Conservation (phyloP, 306 rosid genomes). For the Castanea mollissima region DNA sequence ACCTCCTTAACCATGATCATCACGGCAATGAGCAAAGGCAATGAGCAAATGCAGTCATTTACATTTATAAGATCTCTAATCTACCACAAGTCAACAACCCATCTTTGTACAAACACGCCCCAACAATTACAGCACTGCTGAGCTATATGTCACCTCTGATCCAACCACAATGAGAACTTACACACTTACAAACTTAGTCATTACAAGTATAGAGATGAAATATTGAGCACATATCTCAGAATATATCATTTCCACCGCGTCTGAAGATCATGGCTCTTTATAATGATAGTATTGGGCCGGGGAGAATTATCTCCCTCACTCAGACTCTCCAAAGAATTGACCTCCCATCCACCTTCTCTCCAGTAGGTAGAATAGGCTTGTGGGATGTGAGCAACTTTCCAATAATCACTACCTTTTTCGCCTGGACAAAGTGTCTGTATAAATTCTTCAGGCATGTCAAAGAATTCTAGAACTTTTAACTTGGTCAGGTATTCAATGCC, state of each 20-base stretch:
- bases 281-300: background rate
- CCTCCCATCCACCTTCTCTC: slow-evolving; percentile 73
- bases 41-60: background rate
- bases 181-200: background rate
- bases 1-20: background rate
- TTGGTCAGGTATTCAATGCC: slow-evolving; percentile 50
- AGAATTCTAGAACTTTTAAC: slow-evolving; percentile 56
- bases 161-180: background rate
- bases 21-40: background rate
- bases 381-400: slow-evolving; percentile 55
- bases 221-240: background rate
- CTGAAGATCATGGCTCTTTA: background rate
- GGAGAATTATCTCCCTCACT: background rate
- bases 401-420: slow-evolving; percentile 43
- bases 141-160: background rate
- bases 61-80: background rate
- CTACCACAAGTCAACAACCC: too few relatives aligned
- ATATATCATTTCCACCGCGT: background rate
- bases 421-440: slow-evolving; percentile 43
- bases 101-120: background rate
- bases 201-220: background rate
- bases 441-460: slow-evolving; percentile 61
- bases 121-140: too few relatives aligned
- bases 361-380: slow-evolving; percentile 59
- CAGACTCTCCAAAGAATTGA: slow-evolving; percentile 11